A percentile compares a stretch with the other conserved stretches of the same genome.
These are phyloP conservation scores for Austroboletus niveus DNA, from an alignment of 1,284 basidiomycete genomes.

Conservation along the genomic window DNA sequence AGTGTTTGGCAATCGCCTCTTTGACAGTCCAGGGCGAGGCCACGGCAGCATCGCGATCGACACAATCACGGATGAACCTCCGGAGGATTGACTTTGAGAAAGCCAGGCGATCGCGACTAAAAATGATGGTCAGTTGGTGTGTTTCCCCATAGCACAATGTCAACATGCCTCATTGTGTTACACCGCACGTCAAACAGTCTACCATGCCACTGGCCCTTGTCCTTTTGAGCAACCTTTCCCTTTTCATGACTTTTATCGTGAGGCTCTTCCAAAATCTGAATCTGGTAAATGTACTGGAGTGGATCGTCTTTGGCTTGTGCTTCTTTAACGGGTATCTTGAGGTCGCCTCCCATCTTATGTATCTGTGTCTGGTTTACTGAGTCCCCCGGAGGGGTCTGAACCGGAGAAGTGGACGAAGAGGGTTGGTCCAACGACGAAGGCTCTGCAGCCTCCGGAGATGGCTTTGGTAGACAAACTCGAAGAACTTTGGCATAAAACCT, in stretches of 20 bases:
- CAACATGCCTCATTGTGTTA: conserved; percentile 71
- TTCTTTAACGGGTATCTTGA: conserved; percentile 73
- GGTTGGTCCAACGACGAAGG: conserved; percentile 32
- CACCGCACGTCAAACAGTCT: conserved; percentile 82
- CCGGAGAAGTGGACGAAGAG: conserved; percentile 32
- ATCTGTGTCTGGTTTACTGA: conserved; percentile 41
- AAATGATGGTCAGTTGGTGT: conserved; percentile 4
- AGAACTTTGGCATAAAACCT: conserved; percentile 80
- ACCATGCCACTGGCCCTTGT: conserved; percentile 55
- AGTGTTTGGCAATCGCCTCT: conserved; percentile 75
- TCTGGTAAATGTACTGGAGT: conserved; percentile 81
- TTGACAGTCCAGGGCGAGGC: conserved; percentile 97
- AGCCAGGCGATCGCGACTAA: conserved; percentile 87
- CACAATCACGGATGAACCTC: conserved; percentile 92
- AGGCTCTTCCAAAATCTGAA: conserved; percentile 80
- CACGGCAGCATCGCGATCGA: conserved; percentile 86
- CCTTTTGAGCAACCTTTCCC: conserved; percentile 50
- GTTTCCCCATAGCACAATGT: conserved; percentile 3
- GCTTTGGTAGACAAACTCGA: conserved; percentile 71
- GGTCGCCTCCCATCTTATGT: conserved; percentile 78
- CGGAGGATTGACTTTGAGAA: conserved; percentile 97
- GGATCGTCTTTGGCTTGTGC: conserved; percentile 78
- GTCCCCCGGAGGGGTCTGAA: conserved; percentile 32
- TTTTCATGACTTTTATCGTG: conserved; percentile 65
- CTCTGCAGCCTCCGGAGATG: conserved; percentile 44